Evolutionary conservation across 2,329 filamentous ascomycete species (phyloP).

Genomic region (Aureobasidium leucospermi): DNA sequence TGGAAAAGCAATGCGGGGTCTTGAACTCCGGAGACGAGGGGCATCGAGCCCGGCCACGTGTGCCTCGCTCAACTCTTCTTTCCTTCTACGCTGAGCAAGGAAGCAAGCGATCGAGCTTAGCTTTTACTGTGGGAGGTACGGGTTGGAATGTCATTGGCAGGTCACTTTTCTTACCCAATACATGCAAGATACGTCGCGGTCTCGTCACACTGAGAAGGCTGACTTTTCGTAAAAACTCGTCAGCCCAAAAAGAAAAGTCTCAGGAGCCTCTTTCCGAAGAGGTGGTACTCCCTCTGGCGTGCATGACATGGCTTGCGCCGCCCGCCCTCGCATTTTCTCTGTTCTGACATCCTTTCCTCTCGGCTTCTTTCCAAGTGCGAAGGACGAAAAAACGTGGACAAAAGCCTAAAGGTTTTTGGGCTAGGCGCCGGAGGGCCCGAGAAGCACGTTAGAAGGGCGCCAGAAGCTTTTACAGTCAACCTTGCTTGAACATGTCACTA

Average conservation of each 20-base stretch:
- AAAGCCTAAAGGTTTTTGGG: not conserved
- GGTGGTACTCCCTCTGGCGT: not conserved
- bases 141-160: not conserved
- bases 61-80: not conserved
- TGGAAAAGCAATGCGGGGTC: not conserved
- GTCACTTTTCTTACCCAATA: not conserved
- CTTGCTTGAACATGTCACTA: not conserved
- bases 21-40: not conserved
- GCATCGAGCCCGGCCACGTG: not conserved
- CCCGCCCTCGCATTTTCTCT: not conserved
- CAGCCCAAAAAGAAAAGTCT: not conserved
- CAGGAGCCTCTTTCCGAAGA: not conserved
- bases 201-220: not conserved
- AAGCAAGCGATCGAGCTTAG: not conserved
- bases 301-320: slow-evolving; percentile 5
- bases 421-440: not conserved
- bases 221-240: not conserved
- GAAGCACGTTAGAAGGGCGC: not conserved
- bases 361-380: not conserved
- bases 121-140: slow-evolving; percentile 1
- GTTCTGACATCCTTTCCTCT: not conserved
- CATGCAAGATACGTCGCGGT: not conserved
- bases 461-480: not conserved
- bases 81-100: not conserved
- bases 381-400: not conserved